A percentile compares a stretch with the other conserved stretches of the same genome.
phyloP scores from a whole-genome alignment of 2,329 filamentous ascomycete genomes.

The Cytospora piceicola region DNA sequence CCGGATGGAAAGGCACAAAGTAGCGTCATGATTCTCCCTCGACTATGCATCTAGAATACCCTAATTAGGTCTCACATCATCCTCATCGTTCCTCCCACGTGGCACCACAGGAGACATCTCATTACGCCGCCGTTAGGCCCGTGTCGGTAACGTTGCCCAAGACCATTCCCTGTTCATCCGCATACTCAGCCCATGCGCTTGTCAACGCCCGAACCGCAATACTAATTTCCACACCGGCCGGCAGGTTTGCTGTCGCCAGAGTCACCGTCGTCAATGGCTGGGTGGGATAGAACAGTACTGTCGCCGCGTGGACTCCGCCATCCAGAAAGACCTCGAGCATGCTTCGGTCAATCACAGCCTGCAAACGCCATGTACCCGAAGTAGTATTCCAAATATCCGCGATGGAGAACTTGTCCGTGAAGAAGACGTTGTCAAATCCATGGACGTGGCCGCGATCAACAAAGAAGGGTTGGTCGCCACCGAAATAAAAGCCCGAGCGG shows the following conservation, averaged over 20 bases:
- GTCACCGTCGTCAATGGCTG: conserved; percentile 45
- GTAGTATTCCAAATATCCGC: conserved; percentile 36
- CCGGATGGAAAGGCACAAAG: neutral
- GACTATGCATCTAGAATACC: neutral
- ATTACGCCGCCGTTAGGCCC: conserved; percentile 16
- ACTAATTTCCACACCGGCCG: conserved; percentile 42
- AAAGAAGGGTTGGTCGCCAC: conserved; percentile 54
- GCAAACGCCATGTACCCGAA: conserved; percentile 39
- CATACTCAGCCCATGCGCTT: conserved; percentile 42
- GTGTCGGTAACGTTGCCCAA: conserved; percentile 35
- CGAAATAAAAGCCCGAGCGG: conserved; percentile 52
- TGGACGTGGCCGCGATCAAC: conserved; percentile 52
- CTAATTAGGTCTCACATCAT: neutral
- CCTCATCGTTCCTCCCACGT: neutral
- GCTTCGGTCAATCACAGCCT: conserved; percentile 56
- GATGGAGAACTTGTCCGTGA: conserved; percentile 55
- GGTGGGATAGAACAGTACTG: conserved; percentile 55
- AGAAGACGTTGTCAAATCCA: conserved; percentile 49
- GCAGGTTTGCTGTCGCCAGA: conserved; percentile 41
- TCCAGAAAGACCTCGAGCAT: conserved; percentile 61
- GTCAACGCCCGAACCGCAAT: conserved; percentile 44
- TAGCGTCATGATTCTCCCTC: neutral
- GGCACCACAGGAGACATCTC: conserved; percentile 26
- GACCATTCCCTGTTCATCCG: conserved; percentile 35
- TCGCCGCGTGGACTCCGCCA: conserved; percentile 53